Percentiles rank a stretch among this genome's conserved stretches.
Conservation (phyloP, 1,284 basidiomycete genomes). For the Rhodotorula sp. region DNA sequence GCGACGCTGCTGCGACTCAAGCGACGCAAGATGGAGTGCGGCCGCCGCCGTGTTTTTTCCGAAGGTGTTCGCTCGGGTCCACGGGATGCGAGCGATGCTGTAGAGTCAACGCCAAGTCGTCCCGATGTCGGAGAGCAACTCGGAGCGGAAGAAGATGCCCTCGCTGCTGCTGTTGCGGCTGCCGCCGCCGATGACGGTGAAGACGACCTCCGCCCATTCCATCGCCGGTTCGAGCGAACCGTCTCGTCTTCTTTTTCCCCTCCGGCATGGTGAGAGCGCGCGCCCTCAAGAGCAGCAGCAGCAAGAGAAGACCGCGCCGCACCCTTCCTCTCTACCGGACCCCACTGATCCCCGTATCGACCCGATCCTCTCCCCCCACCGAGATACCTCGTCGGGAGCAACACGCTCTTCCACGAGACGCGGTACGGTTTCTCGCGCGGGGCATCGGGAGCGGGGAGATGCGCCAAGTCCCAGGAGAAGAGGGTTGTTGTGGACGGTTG, state of each 20-base stretch:
- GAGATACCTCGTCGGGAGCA: conserved; percentile 17
- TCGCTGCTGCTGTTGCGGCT: not conserved
- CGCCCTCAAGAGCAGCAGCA: no score
- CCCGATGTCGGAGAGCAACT: no score
- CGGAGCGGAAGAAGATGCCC: not conserved
- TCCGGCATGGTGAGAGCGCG: not conserved
- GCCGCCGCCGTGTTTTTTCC: no score
- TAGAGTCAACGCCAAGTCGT: no score
- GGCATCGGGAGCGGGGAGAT: conserved; percentile 21
- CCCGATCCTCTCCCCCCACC: conserved; percentile 20
- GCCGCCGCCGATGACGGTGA: not conserved
- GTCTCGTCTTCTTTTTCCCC: not conserved
- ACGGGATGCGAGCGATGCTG: no score
- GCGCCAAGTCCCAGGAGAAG: conserved; percentile 24
- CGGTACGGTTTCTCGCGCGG: conserved; percentile 19
- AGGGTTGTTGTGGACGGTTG: conserved; percentile 7
- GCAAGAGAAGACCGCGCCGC: no score
- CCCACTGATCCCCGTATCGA: conserved; percentile 24
- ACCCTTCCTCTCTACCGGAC: conserved; percentile 17
- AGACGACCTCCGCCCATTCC: not conserved
- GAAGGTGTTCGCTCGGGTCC: no score
- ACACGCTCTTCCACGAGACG: not conserved
- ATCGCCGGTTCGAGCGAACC: not conserved
- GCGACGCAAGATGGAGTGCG: no score
- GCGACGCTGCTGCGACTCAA: no score